phyloP scores from a whole-genome alignment of 768 basidiomycete genomes.

The Nevesoporus exiguus region DNA sequence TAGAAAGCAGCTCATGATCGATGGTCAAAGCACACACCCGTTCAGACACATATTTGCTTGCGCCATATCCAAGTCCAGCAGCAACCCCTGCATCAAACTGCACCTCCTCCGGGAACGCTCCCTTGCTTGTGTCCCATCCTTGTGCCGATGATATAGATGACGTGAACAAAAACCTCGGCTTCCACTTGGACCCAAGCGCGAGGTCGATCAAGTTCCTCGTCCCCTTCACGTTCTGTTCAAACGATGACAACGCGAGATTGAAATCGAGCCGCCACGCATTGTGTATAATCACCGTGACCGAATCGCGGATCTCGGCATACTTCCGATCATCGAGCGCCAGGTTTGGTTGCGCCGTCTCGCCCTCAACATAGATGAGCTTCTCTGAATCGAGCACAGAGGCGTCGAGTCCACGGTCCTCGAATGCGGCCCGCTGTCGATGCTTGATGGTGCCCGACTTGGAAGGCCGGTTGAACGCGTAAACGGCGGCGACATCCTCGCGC shows the following conservation, averaged over 20 bases:
- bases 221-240: slow-evolving; percentile 48
- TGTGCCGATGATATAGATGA: slow-evolving; percentile 35
- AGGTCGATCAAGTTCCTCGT: slow-evolving; percentile 29
- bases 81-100: background rate
- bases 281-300: slow-evolving; percentile 38
- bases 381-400: slow-evolving; percentile 13
- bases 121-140: slow-evolving; percentile 5
- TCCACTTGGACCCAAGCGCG: slow-evolving; percentile 30
- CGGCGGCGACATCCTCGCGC: slow-evolving; percentile 25
- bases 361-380: slow-evolving; percentile 32
- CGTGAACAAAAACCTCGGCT: slow-evolving; percentile 40
- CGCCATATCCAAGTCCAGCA: slow-evolving; percentile 31
- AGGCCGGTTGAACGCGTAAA: slow-evolving; percentile 31
- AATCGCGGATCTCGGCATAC: slow-evolving; percentile 28
- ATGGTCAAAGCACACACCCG: background rate
- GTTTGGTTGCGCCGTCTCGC: slow-evolving; percentile 20
- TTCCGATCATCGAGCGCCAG: slow-evolving; percentile 22
- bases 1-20: background rate
- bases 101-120: slow-evolving; percentile 33
- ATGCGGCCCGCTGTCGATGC: slow-evolving; percentile 20
- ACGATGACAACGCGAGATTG: slow-evolving; percentile 47
- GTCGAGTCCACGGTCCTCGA: slow-evolving; percentile 30
- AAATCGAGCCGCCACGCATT: no score
- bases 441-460: slow-evolving; percentile 11
- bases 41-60: slow-evolving; percentile 30